Evolutionary conservation across 1,139 yeast species (phyloP).

Genomic region (Yamadazyma pseudoaaseri): DNA sequence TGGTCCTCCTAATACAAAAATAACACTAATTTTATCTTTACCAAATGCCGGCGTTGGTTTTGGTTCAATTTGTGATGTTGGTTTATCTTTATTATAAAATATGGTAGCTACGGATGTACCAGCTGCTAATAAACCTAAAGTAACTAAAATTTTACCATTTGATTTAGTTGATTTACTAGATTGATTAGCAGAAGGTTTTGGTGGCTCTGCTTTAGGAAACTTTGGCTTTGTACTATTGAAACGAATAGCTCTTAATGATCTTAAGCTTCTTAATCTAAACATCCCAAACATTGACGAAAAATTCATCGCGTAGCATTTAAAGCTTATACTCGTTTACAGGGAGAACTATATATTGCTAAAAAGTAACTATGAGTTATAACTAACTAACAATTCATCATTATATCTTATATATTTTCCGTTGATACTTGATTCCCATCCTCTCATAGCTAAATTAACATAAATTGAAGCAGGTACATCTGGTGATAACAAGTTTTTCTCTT

Average conservation of each 20-base stretch:
- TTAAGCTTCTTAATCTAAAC: slow-evolving; percentile 1
- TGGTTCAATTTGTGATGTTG: slow-evolving; percentile 50
- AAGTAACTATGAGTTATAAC: not conserved
- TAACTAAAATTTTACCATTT: slow-evolving; percentile 22
- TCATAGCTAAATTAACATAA: slow-evolving; percentile 61
- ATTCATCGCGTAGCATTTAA: not conserved
- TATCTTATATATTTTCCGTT: slow-evolving; percentile 69
- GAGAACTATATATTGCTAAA: no score
- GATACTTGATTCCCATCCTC: slow-evolving; percentile 51
- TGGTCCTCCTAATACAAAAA: slow-evolving; percentile 87
- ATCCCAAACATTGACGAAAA: not conserved
- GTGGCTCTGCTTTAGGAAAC: slow-evolving; percentile 7
- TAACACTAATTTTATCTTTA: slow-evolving; percentile 67
- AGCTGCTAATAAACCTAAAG: slow-evolving; percentile 38
- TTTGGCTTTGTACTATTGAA: slow-evolving; percentile 6
- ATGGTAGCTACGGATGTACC: slow-evolving; percentile 50
- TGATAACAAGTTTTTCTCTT: slow-evolving; percentile 51
- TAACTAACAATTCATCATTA: slow-evolving; percentile 41
- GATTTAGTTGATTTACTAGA: slow-evolving; percentile 16
- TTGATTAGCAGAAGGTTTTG: slow-evolving; percentile 11
- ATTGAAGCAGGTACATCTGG: slow-evolving; percentile 73
- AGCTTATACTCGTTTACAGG: no score
- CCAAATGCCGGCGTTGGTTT: slow-evolving; percentile 45
- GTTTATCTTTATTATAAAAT: slow-evolving; percentile 42
- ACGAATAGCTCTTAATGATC: slow-evolving; percentile 1